Percentiles rank a stretch among this genome's conserved stretches.
phyloP scores from a whole-genome alignment of 441 rosid genomes.

The Eutrema salsugineum region DNA sequence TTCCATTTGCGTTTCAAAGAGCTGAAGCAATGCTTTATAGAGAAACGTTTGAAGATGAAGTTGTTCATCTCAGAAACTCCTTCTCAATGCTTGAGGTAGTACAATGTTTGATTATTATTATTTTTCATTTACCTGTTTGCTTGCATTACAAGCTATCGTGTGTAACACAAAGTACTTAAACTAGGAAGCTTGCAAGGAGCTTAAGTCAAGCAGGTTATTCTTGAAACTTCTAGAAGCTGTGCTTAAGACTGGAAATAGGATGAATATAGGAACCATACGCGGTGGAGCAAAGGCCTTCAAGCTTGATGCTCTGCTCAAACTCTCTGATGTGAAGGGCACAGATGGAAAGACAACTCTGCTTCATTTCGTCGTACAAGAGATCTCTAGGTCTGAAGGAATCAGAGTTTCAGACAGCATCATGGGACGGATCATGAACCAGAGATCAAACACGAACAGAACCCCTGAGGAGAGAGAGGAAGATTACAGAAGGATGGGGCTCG shows the following conservation, averaged over 20 bases:
- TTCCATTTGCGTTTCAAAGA: conserved; percentile 71
- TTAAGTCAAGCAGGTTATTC: conserved; percentile 87
- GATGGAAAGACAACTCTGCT: conserved; percentile 88
- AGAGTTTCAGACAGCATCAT: conserved; percentile 86
- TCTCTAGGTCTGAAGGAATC: conserved; percentile 82
- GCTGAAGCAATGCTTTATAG: conserved; percentile 90
- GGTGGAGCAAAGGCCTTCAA: conserved; percentile 97
- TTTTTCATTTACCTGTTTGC: neutral
- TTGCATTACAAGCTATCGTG: conserved; percentile 17
- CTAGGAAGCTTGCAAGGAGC: conserved; percentile 97
- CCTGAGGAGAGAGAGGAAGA: conserved; percentile 79
- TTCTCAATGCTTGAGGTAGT: conserved; percentile 89
- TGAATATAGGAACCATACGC: conserved; percentile 93
- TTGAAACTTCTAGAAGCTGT: conserved; percentile 90
- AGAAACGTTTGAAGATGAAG: conserved; percentile 91
- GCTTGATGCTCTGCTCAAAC: conserved; percentile 89
- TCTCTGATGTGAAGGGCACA: conserved; percentile 89
- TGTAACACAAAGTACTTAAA: conserved; percentile 2
- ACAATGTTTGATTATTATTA: neutral
- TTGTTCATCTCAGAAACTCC: conserved; percentile 79
- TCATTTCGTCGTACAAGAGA: conserved; percentile 94
- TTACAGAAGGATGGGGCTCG: conserved; percentile 87
- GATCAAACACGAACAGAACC: conserved; percentile 49
- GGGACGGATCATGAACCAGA: conserved; percentile 74
- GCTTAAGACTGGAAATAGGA: conserved; percentile 88